Evolutionary conservation across 75 land plant species (phyloP).

Genomic region (Chamaecyparis obtusa): DNA sequence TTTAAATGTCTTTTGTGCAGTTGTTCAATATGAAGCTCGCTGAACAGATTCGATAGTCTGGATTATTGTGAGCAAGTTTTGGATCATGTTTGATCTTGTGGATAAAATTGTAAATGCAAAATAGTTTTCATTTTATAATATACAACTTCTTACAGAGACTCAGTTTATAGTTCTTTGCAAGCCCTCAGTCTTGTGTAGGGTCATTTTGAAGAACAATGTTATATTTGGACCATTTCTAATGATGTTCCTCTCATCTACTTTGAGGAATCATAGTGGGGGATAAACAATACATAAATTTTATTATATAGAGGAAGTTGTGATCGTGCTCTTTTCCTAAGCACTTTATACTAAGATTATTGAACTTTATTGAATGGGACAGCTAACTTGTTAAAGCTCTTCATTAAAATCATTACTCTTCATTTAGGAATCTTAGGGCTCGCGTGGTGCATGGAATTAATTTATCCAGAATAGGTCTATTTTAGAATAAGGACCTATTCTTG

Average conservation of each 20-base stretch:
- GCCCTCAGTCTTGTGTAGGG: not conserved
- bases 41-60: not conserved
- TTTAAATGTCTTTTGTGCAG: slow-evolving; percentile 3
- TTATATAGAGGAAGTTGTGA: not conserved
- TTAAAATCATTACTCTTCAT: no score
- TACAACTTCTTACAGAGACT: not conserved
- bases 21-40: slow-evolving; percentile 12
- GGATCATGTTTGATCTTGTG: not conserved
- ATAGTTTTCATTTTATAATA: not conserved
- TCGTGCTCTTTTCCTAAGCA: not conserved
- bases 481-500: no score
- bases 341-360: not conserved
- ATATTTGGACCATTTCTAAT: not conserved
- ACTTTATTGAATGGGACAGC: not conserved
- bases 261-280: not conserved
- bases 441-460: no score
- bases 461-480: no score
- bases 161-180: not conserved
- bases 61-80: not conserved
- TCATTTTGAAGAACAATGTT: not conserved
- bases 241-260: not conserved
- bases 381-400: no score
- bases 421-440: no score
- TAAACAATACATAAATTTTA: not conserved
- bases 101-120: not conserved